These are phyloP conservation scores for Maudiozyma turicensis DNA, from an alignment of 805 yeast species.

Conservation along the genomic window DNA sequence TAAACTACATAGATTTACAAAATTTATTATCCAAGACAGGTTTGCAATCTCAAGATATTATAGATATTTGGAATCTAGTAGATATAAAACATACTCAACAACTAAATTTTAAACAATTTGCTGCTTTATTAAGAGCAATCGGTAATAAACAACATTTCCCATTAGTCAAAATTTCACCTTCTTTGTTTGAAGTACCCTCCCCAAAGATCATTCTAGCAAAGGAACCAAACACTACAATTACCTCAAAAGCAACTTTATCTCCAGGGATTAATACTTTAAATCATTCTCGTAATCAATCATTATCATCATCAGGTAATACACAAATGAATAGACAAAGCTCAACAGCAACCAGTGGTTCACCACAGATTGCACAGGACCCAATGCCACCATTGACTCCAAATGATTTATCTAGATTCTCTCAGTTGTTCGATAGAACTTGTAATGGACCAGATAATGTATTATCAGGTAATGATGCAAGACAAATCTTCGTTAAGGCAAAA, in stretches of 20 bases:
- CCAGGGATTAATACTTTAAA: background rate
- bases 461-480: slow-evolving; percentile 69
- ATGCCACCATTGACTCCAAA: slow-evolving; percentile 42
- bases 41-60: slow-evolving; percentile 62
- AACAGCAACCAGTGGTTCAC: background rate
- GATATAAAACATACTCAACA: slow-evolving; percentile 79
- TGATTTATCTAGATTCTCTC: slow-evolving; percentile 55
- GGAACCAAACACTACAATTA: background rate
- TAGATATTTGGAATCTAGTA: slow-evolving; percentile 87
- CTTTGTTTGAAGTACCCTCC: slow-evolving; percentile 25
- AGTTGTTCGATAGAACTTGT: slow-evolving; percentile 57
- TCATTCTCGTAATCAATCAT: background rate
- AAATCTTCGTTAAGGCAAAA: slow-evolving; percentile 80
- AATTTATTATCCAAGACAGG: slow-evolving; percentile 78
- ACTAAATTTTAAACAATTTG: slow-evolving; percentile 69
- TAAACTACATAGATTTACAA: slow-evolving; percentile 81
- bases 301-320: background rate
- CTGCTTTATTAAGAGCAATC: slow-evolving; percentile 77
- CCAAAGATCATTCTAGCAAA: background rate
- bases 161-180: slow-evolving; percentile 36
- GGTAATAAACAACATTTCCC: slow-evolving; percentile 73
- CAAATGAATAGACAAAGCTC: background rate
- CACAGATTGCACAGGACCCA: background rate
- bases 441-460: slow-evolving; percentile 27
- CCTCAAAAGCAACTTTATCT: background rate